phyloP scores from a whole-genome alignment of 768 basidiomycete genomes.

The Lepiota venenata region DNA sequence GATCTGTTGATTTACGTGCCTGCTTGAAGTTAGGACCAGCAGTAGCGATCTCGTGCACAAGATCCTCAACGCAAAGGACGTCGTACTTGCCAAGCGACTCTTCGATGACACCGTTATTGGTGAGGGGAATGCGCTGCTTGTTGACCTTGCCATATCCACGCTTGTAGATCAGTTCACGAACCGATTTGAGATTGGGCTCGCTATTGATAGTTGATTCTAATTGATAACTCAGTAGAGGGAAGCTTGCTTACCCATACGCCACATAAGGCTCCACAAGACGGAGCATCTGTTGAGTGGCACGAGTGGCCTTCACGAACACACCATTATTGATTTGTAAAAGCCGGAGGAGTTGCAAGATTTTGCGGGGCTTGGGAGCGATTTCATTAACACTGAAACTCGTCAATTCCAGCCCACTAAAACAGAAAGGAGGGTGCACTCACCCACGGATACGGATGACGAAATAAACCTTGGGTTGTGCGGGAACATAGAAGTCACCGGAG shows the following conservation, averaged over 20 bases:
- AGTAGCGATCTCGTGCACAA: conserved; percentile 95
- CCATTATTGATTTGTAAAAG: conserved; percentile 99
- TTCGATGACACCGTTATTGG: conserved; percentile 94
- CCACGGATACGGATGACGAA: conserved; percentile 97
- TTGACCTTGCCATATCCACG: conserved; percentile 98
- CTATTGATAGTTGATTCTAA: conserved; percentile 31
- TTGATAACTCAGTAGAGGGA: not conserved
- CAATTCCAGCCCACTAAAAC: not conserved
- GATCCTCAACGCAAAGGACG: conserved; percentile 95
- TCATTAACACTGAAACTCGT: conserved; percentile 84
- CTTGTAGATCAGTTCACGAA: conserved; percentile 98
- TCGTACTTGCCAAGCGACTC: conserved; percentile 86
- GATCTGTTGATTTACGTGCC: conserved; percentile 40
- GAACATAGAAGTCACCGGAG: conserved; percentile 96
- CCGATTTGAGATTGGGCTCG: conserved; percentile 94
- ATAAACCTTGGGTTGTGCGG: conserved; percentile 95
- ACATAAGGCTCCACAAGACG: conserved; percentile 96
- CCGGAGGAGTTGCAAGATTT: conserved; percentile 97
- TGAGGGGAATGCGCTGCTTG: conserved; percentile 95
- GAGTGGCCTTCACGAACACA: conserved; percentile 96
- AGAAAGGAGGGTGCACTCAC: conserved; percentile 40
- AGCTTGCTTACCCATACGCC: conserved; percentile 74
- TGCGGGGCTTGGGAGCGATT: conserved; percentile 98
- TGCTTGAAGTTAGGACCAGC: conserved; percentile 99
- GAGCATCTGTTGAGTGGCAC: conserved; percentile 97